phyloP scores from a whole-genome alignment of 345 rosid species.

The Iberis pinnata region DNA sequence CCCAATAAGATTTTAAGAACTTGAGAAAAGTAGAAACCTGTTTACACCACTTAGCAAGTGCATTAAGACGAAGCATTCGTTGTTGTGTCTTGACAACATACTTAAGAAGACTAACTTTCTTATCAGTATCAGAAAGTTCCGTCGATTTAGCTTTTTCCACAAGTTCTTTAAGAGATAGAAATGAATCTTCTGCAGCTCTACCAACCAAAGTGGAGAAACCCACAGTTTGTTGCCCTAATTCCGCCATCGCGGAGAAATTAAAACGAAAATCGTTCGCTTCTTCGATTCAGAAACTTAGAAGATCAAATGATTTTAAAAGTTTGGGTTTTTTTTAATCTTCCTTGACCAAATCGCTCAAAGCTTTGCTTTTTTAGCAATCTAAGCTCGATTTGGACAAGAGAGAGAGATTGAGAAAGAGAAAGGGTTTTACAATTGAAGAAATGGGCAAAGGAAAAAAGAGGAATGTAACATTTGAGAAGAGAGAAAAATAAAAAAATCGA shows the following conservation, averaged over 20 bases:
- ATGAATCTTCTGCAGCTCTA: constrained; percentile 86
- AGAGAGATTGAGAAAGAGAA: constrained; percentile 5
- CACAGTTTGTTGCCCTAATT: constrained; percentile 84
- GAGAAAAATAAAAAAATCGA: background rate
- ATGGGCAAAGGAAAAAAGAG: no score
- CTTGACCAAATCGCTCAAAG: background rate
- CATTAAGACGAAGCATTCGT: constrained; percentile 89
- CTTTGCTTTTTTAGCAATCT: constrained; percentile 2
- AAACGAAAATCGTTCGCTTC: constrained; percentile 6
- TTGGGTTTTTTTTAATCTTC: constrained; percentile 26
- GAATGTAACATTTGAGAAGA: background rate
- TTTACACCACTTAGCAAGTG: constrained; percentile 95
- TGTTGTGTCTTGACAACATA: constrained; percentile 77
- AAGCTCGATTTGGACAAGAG: constrained; percentile 25
- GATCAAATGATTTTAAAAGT: constrained; percentile 14
- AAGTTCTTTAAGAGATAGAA: constrained; percentile 62
- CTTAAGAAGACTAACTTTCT: constrained; percentile 78
- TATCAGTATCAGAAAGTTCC: constrained; percentile 72
- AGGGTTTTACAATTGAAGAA: constrained; percentile 17
- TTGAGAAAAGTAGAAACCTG: no score
- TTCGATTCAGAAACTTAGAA: constrained; percentile 15
- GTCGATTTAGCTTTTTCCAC: constrained; percentile 65
- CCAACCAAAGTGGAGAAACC: constrained; percentile 67
- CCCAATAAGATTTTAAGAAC: no score
- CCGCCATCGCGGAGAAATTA: constrained; percentile 42